Conservation (phyloP, 495 filamentous ascomycete species). For the Penicillium pulvis region DNA sequence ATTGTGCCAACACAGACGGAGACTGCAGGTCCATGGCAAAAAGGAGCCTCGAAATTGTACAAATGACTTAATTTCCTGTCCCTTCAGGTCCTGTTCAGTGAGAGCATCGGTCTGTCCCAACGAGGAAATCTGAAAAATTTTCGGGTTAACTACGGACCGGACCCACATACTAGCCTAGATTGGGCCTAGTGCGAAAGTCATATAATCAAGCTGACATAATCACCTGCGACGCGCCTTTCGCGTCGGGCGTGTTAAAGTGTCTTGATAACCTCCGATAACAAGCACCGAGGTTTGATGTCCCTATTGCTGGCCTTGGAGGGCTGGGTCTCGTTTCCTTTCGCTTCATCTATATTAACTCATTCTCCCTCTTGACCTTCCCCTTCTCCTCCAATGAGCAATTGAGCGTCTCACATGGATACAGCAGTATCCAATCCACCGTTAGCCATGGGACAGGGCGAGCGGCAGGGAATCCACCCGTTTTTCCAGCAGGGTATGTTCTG, state of each 20-base stretch:
- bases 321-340: neutral
- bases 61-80: constrained; percentile 19
- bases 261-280: constrained; percentile 14
- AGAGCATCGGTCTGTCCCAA: constrained; percentile 29
- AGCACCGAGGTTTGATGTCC: neutral
- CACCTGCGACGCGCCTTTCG: constrained; percentile 21
- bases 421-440: constrained; percentile 29
- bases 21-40: constrained; percentile 46
- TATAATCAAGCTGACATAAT: constrained; percentile 25
- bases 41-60: constrained; percentile 13
- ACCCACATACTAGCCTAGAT: constrained; percentile 14
- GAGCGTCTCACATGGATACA: constrained; percentile 26
- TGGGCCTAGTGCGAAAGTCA: constrained; percentile 15
- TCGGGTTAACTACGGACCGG: constrained; percentile 40
- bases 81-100: constrained; percentile 24
- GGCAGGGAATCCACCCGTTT: constrained; percentile 46
- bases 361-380: constrained; percentile 1
- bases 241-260: constrained; percentile 28
- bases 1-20: constrained; percentile 60
- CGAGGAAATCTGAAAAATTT: constrained; percentile 48
- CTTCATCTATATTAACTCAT: constrained; percentile 2
- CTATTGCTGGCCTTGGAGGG: neutral
- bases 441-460: constrained; percentile 47
- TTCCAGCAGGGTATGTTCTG: constrained; percentile 39
- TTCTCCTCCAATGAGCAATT: neutral